These are phyloP conservation scores for Emmonsia crescens DNA, from an alignment of 2,329 filamentous ascomycete genomes.

Conservation along the genomic window DNA sequence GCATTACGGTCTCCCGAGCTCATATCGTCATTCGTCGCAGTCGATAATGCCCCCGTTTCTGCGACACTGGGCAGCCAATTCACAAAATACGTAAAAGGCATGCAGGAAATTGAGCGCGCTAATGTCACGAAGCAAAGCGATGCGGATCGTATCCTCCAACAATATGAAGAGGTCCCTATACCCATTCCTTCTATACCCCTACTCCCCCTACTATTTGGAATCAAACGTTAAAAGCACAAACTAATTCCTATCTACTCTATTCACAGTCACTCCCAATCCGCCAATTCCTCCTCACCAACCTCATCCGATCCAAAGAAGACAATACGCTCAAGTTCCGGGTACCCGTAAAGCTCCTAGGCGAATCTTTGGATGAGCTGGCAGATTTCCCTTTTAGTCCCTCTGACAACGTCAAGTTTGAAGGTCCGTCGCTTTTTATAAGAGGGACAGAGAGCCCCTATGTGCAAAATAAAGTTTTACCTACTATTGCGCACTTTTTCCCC, in stretches of 20 bases:
- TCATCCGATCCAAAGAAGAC: constrained; percentile 44
- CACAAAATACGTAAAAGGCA: constrained; percentile 46
- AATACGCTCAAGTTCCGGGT: constrained; percentile 63
- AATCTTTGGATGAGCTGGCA: constrained; percentile 61
- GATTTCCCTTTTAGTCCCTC: constrained; percentile 67
- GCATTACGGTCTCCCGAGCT: constrained; percentile 57
- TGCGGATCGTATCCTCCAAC: constrained; percentile 65
- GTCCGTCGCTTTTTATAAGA: constrained; percentile 61
- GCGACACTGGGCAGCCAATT: constrained; percentile 61
- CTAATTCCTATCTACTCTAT: constrained; percentile 9
- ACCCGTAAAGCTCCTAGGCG: constrained; percentile 60
- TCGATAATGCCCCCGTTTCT: constrained; percentile 81
- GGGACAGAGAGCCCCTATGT: constrained; percentile 23
- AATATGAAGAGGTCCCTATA: constrained; percentile 55
- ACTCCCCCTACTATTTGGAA: too few relatives aligned
- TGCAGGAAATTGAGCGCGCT: constrained; percentile 67
- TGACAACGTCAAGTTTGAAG: constrained; percentile 60
- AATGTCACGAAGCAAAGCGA: constrained; percentile 59
- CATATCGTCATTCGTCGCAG: constrained; percentile 59
- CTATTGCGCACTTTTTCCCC: constrained; percentile 55
- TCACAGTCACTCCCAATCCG: constrained; percentile 60
- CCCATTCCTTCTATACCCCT: background rate
- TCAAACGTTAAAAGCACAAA: constrained; percentile 6
- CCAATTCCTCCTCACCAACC: constrained; percentile 84
- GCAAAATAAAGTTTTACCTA: constrained; percentile 19